Percentiles rank a stretch among this genome's conserved stretches.
phyloP scores from a whole-genome alignment of 305 asterid genomes.

The Coffea humblotiana region DNA sequence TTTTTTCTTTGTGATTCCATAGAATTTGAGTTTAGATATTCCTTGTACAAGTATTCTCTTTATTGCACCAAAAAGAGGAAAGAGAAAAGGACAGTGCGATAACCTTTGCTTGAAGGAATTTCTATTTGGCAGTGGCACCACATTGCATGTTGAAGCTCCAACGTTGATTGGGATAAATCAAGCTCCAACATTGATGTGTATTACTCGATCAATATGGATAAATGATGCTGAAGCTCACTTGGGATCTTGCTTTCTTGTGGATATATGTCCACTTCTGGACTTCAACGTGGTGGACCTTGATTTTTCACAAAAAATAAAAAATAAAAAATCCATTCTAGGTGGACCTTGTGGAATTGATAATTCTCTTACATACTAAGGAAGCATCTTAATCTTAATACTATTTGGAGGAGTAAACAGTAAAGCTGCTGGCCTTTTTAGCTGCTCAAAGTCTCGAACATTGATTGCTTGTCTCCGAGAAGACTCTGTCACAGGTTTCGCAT shows the following conservation, averaged over 20 bases:
- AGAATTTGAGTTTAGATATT: background rate
- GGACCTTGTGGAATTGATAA: background rate
- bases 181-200: no score
- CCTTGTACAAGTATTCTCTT: background rate
- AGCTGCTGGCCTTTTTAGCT: background rate
- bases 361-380: background rate
- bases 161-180: no score
- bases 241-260: background rate
- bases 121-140: background rate
- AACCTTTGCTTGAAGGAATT: conserved; percentile 11
- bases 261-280: background rate
- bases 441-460: background rate
- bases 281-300: background rate
- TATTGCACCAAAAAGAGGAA: background rate
- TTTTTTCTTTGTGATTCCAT: background rate
- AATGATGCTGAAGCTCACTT: background rate
- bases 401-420: background rate
- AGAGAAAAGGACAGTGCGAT: background rate
- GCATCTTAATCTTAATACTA: conserved; percentile 3
- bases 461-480: background rate
- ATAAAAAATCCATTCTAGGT: background rate
- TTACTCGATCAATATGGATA: background rate
- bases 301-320: no score
- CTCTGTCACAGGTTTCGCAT: background rate
- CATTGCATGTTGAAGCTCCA: background rate